Evolutionary conservation across 257 asterid genomes (phyloP).

Genomic region (Voacanga thouarsii): DNA sequence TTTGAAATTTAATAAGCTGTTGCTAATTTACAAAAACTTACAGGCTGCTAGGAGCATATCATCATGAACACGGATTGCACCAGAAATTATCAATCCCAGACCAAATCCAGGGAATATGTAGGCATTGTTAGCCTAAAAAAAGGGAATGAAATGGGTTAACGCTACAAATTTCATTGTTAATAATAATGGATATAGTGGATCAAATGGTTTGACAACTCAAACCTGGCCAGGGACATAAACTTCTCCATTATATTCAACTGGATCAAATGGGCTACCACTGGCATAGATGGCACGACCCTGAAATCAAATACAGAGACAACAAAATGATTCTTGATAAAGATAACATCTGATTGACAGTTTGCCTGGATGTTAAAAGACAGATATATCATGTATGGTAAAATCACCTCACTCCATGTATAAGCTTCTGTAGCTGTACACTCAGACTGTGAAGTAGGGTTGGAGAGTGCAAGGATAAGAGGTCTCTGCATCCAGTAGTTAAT

Average conservation of each 20-base stretch:
- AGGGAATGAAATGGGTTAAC: background rate
- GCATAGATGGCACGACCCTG: conserved; percentile 78
- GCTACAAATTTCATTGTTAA: background rate
- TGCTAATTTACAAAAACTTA: conserved; percentile 34
- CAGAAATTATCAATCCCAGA: conserved; percentile 85
- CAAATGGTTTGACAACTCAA: background rate
- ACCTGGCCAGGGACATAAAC: conserved; percentile 51
- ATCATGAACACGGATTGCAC: conserved; percentile 89
- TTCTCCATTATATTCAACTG: conserved; percentile 51
- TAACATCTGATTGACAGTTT: background rate
- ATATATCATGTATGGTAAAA: background rate
- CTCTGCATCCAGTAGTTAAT: conserved; percentile 44
- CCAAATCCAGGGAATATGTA: conserved; percentile 92
- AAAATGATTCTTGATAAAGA: background rate
- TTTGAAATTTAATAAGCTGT: background rate
- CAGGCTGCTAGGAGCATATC: conserved; percentile 97
- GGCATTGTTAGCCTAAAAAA: conserved; percentile 76
- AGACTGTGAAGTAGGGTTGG: conserved; percentile 94
- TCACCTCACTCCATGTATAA: conserved; percentile 82
- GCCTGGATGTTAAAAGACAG: background rate
- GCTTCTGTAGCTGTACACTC: conserved; percentile 96
- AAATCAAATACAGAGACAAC: conserved; percentile 16
- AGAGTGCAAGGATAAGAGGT: conserved; percentile 82
- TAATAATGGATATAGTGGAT: background rate
- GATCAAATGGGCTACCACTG: conserved; percentile 71